These are phyloP conservation scores for Sphagnum contortum DNA, from an alignment of 225 moss, liverwort and hornwort genomes.

Conservation along the genomic window DNA sequence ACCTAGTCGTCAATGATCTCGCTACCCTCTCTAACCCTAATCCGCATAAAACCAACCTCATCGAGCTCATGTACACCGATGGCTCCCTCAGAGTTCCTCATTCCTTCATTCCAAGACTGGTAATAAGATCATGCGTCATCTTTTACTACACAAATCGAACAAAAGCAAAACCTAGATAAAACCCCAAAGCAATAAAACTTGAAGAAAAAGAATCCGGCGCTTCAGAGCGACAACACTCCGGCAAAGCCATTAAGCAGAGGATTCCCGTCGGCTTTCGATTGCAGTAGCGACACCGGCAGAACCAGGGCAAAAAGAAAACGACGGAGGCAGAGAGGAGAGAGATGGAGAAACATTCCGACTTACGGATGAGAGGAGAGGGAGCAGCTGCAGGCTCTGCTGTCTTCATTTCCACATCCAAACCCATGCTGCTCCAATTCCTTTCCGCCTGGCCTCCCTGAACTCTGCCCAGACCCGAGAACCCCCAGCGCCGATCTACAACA, in stretches of 20 bases:
- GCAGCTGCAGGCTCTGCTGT: constrained; percentile 28
- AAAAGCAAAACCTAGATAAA: constrained; percentile 1
- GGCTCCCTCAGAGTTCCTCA: neutral
- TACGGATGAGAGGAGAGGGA: constrained; percentile 35
- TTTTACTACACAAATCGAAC: constrained; percentile 4
- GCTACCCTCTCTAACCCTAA: neutral
- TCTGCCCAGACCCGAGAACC: neutral
- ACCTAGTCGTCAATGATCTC: neutral
- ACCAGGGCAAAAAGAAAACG: too few species aligned
- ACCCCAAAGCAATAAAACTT: neutral
- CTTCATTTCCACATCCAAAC: constrained; percentile 71
- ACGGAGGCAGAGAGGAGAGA: neutral
- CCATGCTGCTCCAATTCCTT: constrained; percentile 18
- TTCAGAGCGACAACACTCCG: neutral
- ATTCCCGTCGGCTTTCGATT: neutral
- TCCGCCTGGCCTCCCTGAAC: neutral
- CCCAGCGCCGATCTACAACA: too few species aligned
- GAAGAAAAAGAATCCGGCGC: neutral
- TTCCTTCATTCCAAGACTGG: neutral
- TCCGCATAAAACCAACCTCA: neutral
- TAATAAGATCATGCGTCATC: neutral
- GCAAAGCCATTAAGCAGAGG: neutral
- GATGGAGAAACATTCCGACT: neutral
- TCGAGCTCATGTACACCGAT: too few species aligned
- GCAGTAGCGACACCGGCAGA: neutral